Base-by-base conservation (phyloP, 106 monocot genomes). In the Dendrobium chrysotoxum region DNA sequence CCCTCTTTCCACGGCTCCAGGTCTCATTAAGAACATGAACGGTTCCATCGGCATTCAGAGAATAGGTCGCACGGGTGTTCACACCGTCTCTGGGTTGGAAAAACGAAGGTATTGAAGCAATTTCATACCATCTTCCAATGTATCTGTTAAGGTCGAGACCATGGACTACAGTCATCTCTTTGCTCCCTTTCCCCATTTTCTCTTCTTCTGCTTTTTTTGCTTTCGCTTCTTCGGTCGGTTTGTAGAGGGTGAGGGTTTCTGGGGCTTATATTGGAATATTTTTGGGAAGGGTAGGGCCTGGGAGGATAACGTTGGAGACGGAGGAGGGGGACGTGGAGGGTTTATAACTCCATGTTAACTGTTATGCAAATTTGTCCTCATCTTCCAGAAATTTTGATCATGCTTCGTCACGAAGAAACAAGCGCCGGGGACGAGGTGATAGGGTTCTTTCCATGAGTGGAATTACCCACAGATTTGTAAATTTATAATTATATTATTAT, bases 41-140 rank as follows among this genome's bases (percentile, higher is more conserved):
- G 5, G 89, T 91, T 5, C 82, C 85, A 82, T 88, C 94, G 26
- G 78, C 5, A 80, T 86, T 82, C 46, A 97, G 86, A 42, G 87
- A 81, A 88, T 97, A 97, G 26, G 94, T 97, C 40, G 97, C 97
- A 12, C 97, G 84, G 61, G 97, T 97, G 87, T 90, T 84, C 68
- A 39, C 61, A 20, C 94, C 97, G 83, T 82, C 75, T 42, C 75
- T 84, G 12, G 97, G 94, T 85, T 97, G 94, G 83, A 91, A 91
- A 26, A 73, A 64, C 30, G 97, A 97, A 17, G 94, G 97, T 82
- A 97, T 85, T 16, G 90, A 91, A 15, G 97, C 97, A 72, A 97
- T 97, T 90, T 97, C 97, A 90, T 97, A 97, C 97, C 97, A 94
- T 64, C 94, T 78, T n/a, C 97, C 97, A 90, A 88, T 89, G 94